Evolutionary conservation across 2,329 filamentous ascomycete genomes (phyloP), one percentile per base, ranked within the genome.

Genomic region (Fusarium cyanostomum): DNA sequence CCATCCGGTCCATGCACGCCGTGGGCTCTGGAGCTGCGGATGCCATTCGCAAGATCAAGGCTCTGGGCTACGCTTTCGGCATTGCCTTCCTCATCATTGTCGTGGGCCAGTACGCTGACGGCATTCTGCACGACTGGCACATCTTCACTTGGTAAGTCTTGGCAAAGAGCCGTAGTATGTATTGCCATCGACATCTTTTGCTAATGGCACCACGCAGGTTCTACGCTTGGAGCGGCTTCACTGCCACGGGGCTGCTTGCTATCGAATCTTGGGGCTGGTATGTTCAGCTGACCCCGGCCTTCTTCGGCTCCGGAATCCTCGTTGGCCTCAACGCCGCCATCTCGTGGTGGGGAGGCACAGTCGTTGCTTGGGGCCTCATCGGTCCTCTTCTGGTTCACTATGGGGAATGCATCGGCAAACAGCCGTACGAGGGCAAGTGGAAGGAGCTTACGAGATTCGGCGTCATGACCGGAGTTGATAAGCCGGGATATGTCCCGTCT

Each of bases 191-290:
- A 6, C 4, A 31, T 3, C 10, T 10, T 15, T 13, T 8, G 5
- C 15, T 10, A 48, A 24, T 37, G 15, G 24, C 15, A n/a, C 10
- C 1, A 2, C 5, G 24, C 4, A 48, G 44, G 46, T 80, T 86
- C 71, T 85, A 80, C 70, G 81, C 83, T 66, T 86, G 84, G 84
- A 77, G 79, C 51, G 76, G 80, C 49, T 81, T 84, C 73, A 80
- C 75, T 38, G 84, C 81, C 61, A 72, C 72, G 13, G 83, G 83
- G 0, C 75, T 86, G 27, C 54, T 70, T 18, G 77, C 79, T 41
- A 79, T 84, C 15, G 84, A 88, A 73, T 86, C 82, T 73, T 88
- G 86, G 86, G 84, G 84, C 11, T 88, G 85, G 86, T 78, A 83
- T 62, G 77, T 86, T 41, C 84, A 87, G 64, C 82, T 80, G 65